These are phyloP conservation scores for Tricholomella constricta DNA, from an alignment of 768 basidiomycete species.

Conservation along the genomic window DNA sequence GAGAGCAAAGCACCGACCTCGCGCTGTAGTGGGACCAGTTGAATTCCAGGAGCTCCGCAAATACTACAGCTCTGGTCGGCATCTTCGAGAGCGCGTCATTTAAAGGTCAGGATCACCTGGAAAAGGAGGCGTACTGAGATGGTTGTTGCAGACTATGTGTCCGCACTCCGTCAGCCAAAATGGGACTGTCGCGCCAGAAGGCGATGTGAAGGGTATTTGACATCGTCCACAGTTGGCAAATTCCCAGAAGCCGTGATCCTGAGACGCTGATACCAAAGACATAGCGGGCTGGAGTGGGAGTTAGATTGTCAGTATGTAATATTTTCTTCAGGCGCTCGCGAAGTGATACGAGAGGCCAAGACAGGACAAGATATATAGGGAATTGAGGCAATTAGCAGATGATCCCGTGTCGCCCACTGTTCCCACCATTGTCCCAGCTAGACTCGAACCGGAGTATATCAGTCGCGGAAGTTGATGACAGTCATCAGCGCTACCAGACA, in stretches of 20 bases:
- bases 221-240: constrained; percentile 74
- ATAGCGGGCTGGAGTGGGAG: constrained; percentile 22
- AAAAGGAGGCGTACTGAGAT: constrained; percentile 60
- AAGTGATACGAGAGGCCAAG: not conserved
- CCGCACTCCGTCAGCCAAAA: constrained; percentile 92
- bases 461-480: no score
- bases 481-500: no score
- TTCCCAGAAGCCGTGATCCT: constrained; percentile 75
- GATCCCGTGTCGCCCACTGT: no score
- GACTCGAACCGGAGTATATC: no score
- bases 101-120: not conserved
- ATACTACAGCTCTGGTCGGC: constrained; percentile 73
- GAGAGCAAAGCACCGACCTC: constrained; percentile 49
- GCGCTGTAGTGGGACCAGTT: constrained; percentile 70
- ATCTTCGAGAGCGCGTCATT: constrained; percentile 40
- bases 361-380: no score
- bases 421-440: no score
- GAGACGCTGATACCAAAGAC: constrained; percentile 38
- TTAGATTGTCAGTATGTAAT: not conserved
- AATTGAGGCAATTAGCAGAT: no score
- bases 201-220: constrained; percentile 61
- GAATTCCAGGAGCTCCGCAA: constrained; percentile 64
- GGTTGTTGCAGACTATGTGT: constrained; percentile 82
- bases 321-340: not conserved
- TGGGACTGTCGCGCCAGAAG: constrained; percentile 59